A percentile compares a stretch with the other conserved stretches of the same genome.
phyloP scores from a whole-genome alignment of 371 early-diverging fungal genomes.

The Mortierella sp. region DNA sequence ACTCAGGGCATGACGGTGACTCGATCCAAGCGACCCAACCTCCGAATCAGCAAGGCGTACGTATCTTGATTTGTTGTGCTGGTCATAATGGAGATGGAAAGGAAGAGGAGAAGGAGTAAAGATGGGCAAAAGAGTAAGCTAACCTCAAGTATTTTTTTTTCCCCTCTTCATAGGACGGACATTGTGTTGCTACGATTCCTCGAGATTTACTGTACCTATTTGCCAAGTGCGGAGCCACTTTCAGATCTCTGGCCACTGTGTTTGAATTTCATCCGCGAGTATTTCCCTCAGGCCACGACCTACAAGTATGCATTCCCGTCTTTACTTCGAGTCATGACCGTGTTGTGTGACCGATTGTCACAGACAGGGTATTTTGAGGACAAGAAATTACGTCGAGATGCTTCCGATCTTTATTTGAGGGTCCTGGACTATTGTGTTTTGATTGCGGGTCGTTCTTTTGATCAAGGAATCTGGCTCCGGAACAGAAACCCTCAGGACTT shows the following conservation, averaged over 20 bases:
- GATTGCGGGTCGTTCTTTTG: slow-evolving; percentile 81
- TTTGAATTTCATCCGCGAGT: slow-evolving; percentile 72
- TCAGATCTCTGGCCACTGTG: slow-evolving; percentile 75
- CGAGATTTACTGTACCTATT: slow-evolving; percentile 65
- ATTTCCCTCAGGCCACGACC: slow-evolving; percentile 67
- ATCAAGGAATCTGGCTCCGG: slow-evolving; percentile 79
- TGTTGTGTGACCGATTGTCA: slow-evolving; percentile 63
- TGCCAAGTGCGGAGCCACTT: slow-evolving; percentile 60
- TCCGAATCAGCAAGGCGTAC: slow-evolving; percentile 69
- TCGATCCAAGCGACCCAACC: slow-evolving; percentile 52
- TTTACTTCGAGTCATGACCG: slow-evolving; percentile 67
- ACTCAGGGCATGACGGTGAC: slow-evolving; percentile 58
- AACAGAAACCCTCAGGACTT: slow-evolving; percentile 51
- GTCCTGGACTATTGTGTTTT: slow-evolving; percentile 81
- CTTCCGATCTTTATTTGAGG: slow-evolving; percentile 72
- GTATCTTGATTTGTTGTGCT: slow-evolving; percentile 11
- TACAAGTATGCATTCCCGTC: slow-evolving; percentile 73
- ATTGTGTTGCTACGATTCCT: slow-evolving; percentile 68
- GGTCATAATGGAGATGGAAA: neutral
- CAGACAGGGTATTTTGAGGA: slow-evolving; percentile 67
- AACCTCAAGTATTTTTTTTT: slow-evolving; percentile 10
- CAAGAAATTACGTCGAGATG: slow-evolving; percentile 71
- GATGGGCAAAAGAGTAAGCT: neutral
- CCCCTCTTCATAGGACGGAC: slow-evolving; percentile 60
- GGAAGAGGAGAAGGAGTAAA: neutral